Conservation (phyloP, 164 flowering plant species). For the Magnolia kwangsiensis region DNA sequence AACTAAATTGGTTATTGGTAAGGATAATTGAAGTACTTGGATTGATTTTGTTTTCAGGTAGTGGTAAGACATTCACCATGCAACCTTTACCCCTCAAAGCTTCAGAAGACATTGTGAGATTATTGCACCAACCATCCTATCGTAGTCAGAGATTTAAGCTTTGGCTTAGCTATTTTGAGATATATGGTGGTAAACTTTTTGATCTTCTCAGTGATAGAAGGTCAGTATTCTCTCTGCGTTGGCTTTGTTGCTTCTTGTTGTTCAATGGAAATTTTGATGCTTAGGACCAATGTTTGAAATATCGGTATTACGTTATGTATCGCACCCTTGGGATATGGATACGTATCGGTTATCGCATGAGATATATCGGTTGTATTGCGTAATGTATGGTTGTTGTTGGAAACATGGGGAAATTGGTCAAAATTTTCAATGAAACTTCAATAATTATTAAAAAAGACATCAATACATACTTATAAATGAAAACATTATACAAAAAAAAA, state of each 20-base stretch:
- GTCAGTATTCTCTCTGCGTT: slow-evolving; percentile 34
- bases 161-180: slow-evolving; percentile 99
- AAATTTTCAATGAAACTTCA: no score
- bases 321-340: no score
- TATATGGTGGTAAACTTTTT: slow-evolving; percentile 95
- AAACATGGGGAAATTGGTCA: no score
- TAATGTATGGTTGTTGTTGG: no score
- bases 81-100: slow-evolving; percentile 96
- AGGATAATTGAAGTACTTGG: slow-evolving; percentile 3
- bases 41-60: slow-evolving; percentile 51
- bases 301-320: no score
- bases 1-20: not conserved
- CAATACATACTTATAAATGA: no score
- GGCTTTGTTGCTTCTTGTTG: not conserved
- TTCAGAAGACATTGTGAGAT: slow-evolving; percentile 78
- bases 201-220: slow-evolving; percentile 98
- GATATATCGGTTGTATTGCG: no score
- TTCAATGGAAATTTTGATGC: not conserved
- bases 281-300: not conserved
- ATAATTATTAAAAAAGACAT: no score
- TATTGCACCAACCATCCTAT: slow-evolving; percentile 82
- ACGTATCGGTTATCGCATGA: no score
- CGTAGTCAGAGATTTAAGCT: slow-evolving; percentile 75
- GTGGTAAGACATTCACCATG: slow-evolving; percentile 99
- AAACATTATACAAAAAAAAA: no score